Percentiles rank a stretch among this genome's conserved stretches.
phyloP scores from a whole-genome alignment of 768 basidiomycete genomes.

The Rickenella mellea region DNA sequence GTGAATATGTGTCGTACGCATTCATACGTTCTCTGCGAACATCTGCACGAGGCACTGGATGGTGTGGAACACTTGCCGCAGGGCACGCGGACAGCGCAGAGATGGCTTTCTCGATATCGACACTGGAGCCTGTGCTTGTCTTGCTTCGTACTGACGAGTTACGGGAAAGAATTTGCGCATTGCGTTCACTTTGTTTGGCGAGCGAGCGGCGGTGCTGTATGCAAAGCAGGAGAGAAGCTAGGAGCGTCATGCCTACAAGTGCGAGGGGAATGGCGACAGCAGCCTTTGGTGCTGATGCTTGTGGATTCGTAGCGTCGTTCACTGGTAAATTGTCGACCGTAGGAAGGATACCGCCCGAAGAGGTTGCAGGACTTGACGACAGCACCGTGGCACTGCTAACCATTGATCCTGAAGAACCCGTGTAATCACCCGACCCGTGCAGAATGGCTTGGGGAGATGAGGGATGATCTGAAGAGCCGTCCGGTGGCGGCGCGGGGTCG shows the following conservation, averaged over 20 bases:
- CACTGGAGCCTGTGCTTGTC: no score
- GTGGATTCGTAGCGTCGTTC: constrained; percentile 4
- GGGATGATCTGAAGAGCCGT: constrained; percentile 1
- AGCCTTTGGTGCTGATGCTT: constrained; percentile 17
- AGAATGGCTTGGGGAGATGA: no score
- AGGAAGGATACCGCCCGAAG: no score
- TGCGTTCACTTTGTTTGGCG: not conserved
- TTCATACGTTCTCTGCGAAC: not conserved
- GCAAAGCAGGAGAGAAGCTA: constrained; percentile 16
- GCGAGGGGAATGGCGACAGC: constrained; percentile 25
- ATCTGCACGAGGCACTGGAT: not conserved
- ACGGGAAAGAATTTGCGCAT: not conserved
- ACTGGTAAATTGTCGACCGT: no score
- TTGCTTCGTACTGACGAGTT: no score
- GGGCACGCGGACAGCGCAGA: not conserved
- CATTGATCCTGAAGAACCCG: no score
- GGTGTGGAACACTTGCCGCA: not conserved
- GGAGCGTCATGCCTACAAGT: constrained; percentile 19
- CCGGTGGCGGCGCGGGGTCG: not conserved
- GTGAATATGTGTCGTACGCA: not conserved
- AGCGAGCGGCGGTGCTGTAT: constrained; percentile 16
- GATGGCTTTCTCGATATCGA: not conserved
- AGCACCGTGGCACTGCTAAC: no score
- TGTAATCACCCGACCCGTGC: no score
- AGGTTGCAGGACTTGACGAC: constrained; percentile 9